These are phyloP conservation scores for Dactylellina sp. DNA, from an alignment of 2,329 filamentous ascomycete species.

Conservation along the genomic window DNA sequence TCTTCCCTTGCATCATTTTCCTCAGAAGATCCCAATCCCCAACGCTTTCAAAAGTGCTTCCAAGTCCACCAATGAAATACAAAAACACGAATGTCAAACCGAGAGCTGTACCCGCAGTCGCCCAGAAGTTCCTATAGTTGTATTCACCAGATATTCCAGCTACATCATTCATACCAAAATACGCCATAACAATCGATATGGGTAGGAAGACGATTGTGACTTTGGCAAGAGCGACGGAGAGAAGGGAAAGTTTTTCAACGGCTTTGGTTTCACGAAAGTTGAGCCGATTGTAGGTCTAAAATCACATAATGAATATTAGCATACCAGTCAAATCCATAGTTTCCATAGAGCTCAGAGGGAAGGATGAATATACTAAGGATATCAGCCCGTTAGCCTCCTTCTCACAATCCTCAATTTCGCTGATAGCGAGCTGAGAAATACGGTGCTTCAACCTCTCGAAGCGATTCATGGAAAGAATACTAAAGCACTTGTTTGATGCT, in stretches of 20 bases:
- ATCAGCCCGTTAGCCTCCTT: conserved; percentile 68
- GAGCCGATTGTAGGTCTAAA: conserved; percentile 68
- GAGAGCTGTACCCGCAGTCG: conserved; percentile 34
- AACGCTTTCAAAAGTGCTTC: conserved; percentile 34
- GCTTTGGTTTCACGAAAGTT: conserved; percentile 68
- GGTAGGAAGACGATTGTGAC: conserved; percentile 69
- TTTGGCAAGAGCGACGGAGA: conserved; percentile 68
- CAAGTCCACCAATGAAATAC: conserved; percentile 45
- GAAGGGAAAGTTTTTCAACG: conserved; percentile 67
- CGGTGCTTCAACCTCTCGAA: conserved; percentile 73
- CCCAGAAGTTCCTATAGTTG: conserved; percentile 40
- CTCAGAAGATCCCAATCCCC: conserved; percentile 26
- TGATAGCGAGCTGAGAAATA: conserved; percentile 73
- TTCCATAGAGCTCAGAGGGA: too few relatives aligned
- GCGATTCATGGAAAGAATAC: conserved; percentile 68
- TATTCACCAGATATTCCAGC: conserved; percentile 57
- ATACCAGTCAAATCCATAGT: background rate
- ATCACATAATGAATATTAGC: conserved; percentile 1
- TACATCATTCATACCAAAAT: conserved; percentile 66
- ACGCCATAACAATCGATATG: conserved; percentile 68
- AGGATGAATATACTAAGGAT: conserved; percentile 59
- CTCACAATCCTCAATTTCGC: conserved; percentile 73
- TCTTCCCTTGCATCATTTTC: conserved; percentile 30
- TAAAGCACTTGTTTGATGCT: conserved; percentile 64
- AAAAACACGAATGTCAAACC: conserved; percentile 49